Evolutionary conservation across 768 basidiomycete species (phyloP).

Genomic region (Amanita muscaria): DNA sequence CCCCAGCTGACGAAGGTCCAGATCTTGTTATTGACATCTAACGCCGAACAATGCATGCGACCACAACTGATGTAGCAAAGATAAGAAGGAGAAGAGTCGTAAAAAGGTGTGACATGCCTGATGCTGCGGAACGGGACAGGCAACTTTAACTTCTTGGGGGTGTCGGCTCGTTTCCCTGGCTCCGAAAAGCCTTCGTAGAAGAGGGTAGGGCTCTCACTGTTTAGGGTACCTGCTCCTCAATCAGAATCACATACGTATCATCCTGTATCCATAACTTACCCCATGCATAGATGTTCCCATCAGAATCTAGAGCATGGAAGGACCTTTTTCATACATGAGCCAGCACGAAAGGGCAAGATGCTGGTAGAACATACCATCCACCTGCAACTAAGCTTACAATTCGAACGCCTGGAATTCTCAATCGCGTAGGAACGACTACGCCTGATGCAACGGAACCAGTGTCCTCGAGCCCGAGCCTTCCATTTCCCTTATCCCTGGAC

Average conservation of each 20-base stretch:
- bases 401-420: constrained; percentile 49
- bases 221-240: constrained; percentile 46
- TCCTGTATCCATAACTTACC: constrained; percentile 33
- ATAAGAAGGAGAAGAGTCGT: background rate
- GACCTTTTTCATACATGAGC: too few relatives aligned
- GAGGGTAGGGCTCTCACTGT: constrained; percentile 35
- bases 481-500: constrained; percentile 49
- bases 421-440: constrained; percentile 57
- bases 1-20: constrained; percentile 80
- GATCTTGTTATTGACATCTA: constrained; percentile 50
- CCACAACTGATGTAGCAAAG: constrained; percentile 49
- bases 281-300: constrained; percentile 73
- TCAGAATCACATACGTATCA: constrained; percentile 2
- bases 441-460: constrained; percentile 26
- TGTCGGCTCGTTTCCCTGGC: constrained; percentile 36
- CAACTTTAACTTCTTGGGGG: constrained; percentile 51
- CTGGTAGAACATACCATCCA: constrained; percentile 56
- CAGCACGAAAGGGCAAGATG: background rate
- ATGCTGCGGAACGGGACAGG: constrained; percentile 52
- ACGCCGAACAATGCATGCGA: constrained; percentile 56
- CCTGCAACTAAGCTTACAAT: constrained; percentile 72
- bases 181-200: constrained; percentile 49
- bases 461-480: constrained; percentile 50
- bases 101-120: constrained; percentile 35
- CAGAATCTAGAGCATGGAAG: constrained; percentile 77